phyloP scores from a whole-genome alignment of 306 rosid species.

The Neltuma alba region DNA sequence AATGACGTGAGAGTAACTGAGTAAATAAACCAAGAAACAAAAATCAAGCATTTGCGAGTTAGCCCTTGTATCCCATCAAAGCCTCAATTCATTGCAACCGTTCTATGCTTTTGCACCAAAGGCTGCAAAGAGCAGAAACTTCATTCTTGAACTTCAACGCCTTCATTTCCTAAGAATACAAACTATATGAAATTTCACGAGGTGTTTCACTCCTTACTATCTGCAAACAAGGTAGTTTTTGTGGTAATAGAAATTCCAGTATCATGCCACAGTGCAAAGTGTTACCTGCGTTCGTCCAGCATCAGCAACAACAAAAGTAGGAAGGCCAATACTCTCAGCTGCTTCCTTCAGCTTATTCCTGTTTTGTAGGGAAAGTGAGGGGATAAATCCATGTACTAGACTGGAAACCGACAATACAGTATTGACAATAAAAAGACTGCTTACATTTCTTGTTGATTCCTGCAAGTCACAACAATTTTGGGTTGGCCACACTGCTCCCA shows the following conservation, averaged over 20 bases:
- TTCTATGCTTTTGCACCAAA: neutral
- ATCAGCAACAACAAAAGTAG: slow-evolving; percentile 89
- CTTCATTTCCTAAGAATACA: neutral
- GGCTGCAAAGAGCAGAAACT: neutral
- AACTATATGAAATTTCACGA: slow-evolving; percentile 3
- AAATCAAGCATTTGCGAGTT: neutral
- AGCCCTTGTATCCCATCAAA: neutral
- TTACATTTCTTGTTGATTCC: slow-evolving; percentile 91
- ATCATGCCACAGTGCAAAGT: slow-evolving; percentile 24
- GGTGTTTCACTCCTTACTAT: neutral
- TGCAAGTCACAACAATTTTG: slow-evolving; percentile 86
- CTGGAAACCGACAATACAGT: slow-evolving; percentile 26
- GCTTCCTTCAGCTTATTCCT: slow-evolving; percentile 88
- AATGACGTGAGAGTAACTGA: neutral
- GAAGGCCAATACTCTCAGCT: slow-evolving; percentile 82
- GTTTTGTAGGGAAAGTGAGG: slow-evolving; percentile 26
- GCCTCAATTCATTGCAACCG: slow-evolving; percentile 9
- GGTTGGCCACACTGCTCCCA: slow-evolving; percentile 95
- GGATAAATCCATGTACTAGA: slow-evolving; percentile 16
- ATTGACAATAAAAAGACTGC: slow-evolving; percentile 38
- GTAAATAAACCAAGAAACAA: neutral
- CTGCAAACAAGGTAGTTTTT: slow-evolving; percentile 6
- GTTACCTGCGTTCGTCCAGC: slow-evolving; percentile 97
- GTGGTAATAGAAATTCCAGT: neutral
- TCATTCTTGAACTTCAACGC: slow-evolving; percentile 1